A percentile compares a stretch with the other conserved stretches of the same genome.
These are phyloP conservation scores for Fennellomyces sp. DNA, from an alignment of 371 early-diverging fungal species.

Conservation along the genomic window DNA sequence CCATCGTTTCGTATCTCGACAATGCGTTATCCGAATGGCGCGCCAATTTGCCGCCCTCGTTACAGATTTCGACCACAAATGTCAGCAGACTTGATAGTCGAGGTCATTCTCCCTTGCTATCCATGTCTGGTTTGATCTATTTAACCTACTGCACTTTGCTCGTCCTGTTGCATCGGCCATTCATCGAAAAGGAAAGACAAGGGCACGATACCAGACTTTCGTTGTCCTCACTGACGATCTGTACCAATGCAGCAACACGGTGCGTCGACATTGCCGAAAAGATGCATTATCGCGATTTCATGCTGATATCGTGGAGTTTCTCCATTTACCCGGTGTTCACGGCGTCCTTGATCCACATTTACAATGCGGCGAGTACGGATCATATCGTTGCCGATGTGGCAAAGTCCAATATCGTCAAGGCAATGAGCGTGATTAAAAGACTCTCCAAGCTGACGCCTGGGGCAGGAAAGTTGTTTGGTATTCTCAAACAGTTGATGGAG, in stretches of 20 bases:
- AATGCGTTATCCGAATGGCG: constrained; percentile 49
- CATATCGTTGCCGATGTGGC: constrained; percentile 34
- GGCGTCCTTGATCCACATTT: constrained; percentile 44
- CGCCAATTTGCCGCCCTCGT: constrained; percentile 36
- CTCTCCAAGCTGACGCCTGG: constrained; percentile 29
- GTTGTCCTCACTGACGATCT: constrained; percentile 56
- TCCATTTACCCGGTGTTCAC: constrained; percentile 56
- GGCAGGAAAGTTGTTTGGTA: constrained; percentile 22
- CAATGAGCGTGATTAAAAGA: constrained; percentile 30
- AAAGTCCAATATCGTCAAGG: constrained; percentile 27
- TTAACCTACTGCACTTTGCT: constrained; percentile 52
- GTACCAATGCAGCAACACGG: constrained; percentile 60
- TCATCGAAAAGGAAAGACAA: constrained; percentile 41
- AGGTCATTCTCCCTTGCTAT: constrained; percentile 34
- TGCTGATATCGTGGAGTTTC: constrained; percentile 52
- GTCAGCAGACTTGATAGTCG: constrained; percentile 29
- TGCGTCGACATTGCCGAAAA: constrained; percentile 46
- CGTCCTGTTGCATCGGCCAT: constrained; percentile 61
- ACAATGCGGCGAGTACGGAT: constrained; percentile 37
- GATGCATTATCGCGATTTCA: constrained; percentile 53
- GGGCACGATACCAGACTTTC: constrained; percentile 28
- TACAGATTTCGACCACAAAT: constrained; percentile 37
- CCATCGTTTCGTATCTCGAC: constrained; percentile 44
- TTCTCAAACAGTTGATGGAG: constrained; percentile 29
- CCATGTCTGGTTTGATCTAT: constrained; percentile 57